phyloP scores from a whole-genome alignment of 148 eudicot species.

The Bassia scoparia region DNA sequence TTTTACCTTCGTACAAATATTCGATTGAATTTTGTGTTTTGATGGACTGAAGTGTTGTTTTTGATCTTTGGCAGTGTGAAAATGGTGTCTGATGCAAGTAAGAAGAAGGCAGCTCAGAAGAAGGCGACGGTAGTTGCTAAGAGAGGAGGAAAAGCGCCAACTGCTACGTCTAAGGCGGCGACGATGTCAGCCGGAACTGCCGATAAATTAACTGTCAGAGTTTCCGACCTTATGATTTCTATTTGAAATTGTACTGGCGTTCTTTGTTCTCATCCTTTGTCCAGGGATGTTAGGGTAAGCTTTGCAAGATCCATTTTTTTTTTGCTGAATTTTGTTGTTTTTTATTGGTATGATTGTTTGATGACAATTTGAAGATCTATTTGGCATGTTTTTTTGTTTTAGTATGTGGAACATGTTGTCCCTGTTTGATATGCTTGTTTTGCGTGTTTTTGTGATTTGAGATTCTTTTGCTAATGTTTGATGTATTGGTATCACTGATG shows the following conservation, averaged over 20 bases:
- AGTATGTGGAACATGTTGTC: neutral
- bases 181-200: conserved; percentile 24
- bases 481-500: too few species aligned
- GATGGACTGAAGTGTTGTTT: too few species aligned
- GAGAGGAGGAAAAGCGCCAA: conserved; percentile 73
- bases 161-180: conserved; percentile 43
- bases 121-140: conserved; percentile 96
- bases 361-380: too few species aligned
- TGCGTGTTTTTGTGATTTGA: too few species aligned
- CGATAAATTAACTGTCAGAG: conserved; percentile 47
- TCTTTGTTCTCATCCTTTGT: conserved; percentile 86
- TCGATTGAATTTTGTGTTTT: too few species aligned
- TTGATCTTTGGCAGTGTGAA: conserved; percentile 21
- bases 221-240: conserved; percentile 50
- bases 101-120: conserved; percentile 98
- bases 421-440: neutral
- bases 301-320: conserved; percentile 13
- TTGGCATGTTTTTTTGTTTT: too few species aligned
- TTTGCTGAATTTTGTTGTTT: neutral
- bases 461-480: too few species aligned
- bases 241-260: conserved; percentile 94
- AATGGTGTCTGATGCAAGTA: conserved; percentile 99
- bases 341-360: too few species aligned
- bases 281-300: conserved; percentile 86
- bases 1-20: too few species aligned